These are phyloP conservation scores for Cyberlindnera lachancei DNA, from an alignment of 805 yeast genomes.

Conservation along the genomic window DNA sequence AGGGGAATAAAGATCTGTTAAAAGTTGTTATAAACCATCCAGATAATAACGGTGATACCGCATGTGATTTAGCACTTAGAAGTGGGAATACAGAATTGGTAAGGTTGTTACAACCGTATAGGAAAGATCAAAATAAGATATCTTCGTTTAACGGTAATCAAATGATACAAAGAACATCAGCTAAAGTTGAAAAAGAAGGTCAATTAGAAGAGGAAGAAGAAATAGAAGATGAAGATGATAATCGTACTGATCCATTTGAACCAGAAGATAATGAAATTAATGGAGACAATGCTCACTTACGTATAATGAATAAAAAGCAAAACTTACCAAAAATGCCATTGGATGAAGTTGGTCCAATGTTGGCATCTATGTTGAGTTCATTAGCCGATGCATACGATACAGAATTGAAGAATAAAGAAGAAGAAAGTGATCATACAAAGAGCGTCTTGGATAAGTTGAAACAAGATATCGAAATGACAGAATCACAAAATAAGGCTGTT, in stretches of 20 bases:
- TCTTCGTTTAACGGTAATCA: too few relatives aligned
- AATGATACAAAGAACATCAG: constrained; percentile 19
- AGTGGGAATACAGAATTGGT: constrained; percentile 41
- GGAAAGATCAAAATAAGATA: constrained; percentile 35
- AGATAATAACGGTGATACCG: constrained; percentile 80
- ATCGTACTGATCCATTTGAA: constrained; percentile 3
- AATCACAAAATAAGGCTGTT: constrained; percentile 24
- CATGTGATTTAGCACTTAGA: constrained; percentile 69
- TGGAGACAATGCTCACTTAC: too few relatives aligned
- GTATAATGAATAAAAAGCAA: neutral
- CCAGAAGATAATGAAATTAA: constrained; percentile 1
- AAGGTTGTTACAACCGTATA: constrained; percentile 27
- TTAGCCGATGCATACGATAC: constrained; percentile 46
- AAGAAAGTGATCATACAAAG: constrained; percentile 42
- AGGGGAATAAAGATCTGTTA: constrained; percentile 36
- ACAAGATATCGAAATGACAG: constrained; percentile 31
- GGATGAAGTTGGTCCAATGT: constrained; percentile 22
- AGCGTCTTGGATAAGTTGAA: constrained; percentile 33
- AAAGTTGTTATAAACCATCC: constrained; percentile 63
- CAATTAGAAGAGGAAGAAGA: neutral
- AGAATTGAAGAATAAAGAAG: constrained; percentile 47
- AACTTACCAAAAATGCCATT: constrained; percentile 16
- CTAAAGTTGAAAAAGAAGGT: neutral
- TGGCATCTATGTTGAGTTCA: constrained; percentile 32
- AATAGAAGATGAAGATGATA: neutral